A percentile compares a stretch with the other conserved stretches of the same genome.
Evolutionary conservation across 1,284 basidiomycete genomes (phyloP).

Genomic region (Vanrija pseudolonga): DNA sequence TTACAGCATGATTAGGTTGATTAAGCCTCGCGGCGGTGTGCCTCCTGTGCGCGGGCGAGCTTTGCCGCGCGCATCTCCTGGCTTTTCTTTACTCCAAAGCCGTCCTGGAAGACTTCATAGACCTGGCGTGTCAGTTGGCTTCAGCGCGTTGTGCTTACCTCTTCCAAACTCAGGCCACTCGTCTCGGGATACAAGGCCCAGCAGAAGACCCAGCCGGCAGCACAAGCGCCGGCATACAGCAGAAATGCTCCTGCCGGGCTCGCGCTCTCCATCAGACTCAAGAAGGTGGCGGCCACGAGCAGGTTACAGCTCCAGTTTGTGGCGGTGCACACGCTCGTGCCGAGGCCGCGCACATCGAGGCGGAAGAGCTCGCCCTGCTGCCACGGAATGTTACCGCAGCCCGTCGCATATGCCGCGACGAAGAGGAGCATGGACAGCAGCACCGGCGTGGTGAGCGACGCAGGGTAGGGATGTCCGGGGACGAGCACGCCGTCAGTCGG

Average conservation of each 20-base stretch:
- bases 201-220: conserved; percentile 67
- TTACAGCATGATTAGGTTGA: too few species aligned
- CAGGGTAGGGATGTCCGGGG: conserved; percentile 62
- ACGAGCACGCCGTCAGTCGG: conserved; percentile 65
- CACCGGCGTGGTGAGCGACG: conserved; percentile 65
- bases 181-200: conserved; percentile 72
- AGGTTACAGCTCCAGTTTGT: conserved; percentile 75
- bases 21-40: too few species aligned
- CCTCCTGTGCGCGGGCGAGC: too few species aligned
- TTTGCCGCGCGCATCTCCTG: conserved; percentile 29
- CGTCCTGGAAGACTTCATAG: conserved; percentile 49
- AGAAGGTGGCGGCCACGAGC: conserved; percentile 68
- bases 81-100: conserved; percentile 51
- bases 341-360: conserved; percentile 75
- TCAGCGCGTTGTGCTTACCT: conserved; percentile 43
- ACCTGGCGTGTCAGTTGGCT: conserved; percentile 62
- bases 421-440: conserved; percentile 74
- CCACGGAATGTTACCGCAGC: conserved; percentile 76
- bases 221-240: conserved; percentile 71
- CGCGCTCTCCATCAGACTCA: conserved; percentile 69
- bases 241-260: conserved; percentile 75
- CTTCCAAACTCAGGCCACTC: conserved; percentile 43
- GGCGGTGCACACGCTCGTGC: conserved; percentile 72
- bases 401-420: conserved; percentile 75
- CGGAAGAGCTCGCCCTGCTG: conserved; percentile 79